phyloP scores from a whole-genome alignment of 1,139 yeast species.

The Hansenula anomala region DNA sequence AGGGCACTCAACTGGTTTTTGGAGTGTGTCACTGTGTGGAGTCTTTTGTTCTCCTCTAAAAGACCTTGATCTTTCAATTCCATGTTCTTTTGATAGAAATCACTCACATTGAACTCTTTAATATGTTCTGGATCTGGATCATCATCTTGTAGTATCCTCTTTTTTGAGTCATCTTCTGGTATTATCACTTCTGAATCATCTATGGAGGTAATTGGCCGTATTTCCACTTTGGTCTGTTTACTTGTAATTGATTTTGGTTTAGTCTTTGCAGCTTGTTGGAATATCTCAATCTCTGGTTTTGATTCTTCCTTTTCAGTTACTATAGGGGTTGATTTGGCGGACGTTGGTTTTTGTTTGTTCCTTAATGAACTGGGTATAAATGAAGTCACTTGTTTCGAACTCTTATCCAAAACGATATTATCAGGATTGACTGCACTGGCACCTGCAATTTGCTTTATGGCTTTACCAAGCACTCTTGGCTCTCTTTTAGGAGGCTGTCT shows the following conservation, averaged over 20 bases:
- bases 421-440: constrained; percentile 11
- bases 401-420: constrained; percentile 13
- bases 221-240: not conserved
- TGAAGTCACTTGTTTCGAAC: constrained; percentile 14
- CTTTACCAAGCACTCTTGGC: constrained; percentile 15
- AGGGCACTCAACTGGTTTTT: constrained; percentile 28
- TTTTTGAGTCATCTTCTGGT: not conserved
- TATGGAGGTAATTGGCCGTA: no score
- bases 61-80: constrained; percentile 17
- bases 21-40: constrained; percentile 22
- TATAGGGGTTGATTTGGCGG: no score
- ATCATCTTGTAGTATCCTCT: not conserved
- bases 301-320: no score
- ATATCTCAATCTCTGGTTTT: not conserved
- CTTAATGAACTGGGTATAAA: constrained; percentile 16
- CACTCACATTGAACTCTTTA: constrained; percentile 17
- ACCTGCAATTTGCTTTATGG: constrained; percentile 11
- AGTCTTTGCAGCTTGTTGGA: constrained; percentile 1
- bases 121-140: constrained; percentile 4
- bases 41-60: constrained; percentile 15
- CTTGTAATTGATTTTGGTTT: not conserved
- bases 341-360: not conserved
- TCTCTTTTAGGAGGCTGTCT: constrained; percentile 7
- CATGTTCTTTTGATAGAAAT: constrained; percentile 17
- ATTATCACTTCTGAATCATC: not conserved